Base-by-base conservation (phyloP, 345 rosid genomes). In the Boechera stricta region DNA sequence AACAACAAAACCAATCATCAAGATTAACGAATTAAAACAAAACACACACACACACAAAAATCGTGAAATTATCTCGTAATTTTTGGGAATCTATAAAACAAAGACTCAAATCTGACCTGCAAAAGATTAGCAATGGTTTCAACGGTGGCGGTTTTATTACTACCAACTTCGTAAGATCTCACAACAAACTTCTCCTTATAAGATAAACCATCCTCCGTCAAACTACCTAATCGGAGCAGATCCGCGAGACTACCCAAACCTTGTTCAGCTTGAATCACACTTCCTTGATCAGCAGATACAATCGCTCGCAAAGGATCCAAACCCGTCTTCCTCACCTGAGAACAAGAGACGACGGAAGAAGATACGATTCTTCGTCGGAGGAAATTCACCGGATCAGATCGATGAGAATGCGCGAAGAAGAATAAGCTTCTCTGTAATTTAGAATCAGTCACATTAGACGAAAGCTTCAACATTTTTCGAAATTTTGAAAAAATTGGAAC, bases 111-210 rank as follows among this genome's bases (percentile, higher is more conserved):
- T 29, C 64, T 29, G 58, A 89, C 98, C 98, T 94, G 98, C 75
- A 94, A 80, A 38, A 94, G 87, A 89, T 94, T 94, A 57, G 98
- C 98, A 77, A 92, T 82, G 64, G 97, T 92, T 84, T 92, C 94
- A 7, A 92, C 83, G 10, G 98, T 95, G 47, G 97, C 96, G 61
- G 98, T 95, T 86, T 89, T 95, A 79, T 95, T 95, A 74, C 90
- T 86, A 67, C 98, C 96, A 29, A 92, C 99, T 84, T 95, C 99
- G 60, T 89, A 92, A 65, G 90, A 84, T 84, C 99, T 85, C 2
- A 95, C 87, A 5, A 90, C 84, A 71, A 85, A 95, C 88, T 79
- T 95, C 83, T 95, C 99, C 81, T 85, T 92, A 72, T 92, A 95
- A 18, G 96, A 89, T 21, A 89, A 77, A 24, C 99, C 94, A 65